Evolutionary conservation across 805 yeast genomes (phyloP).

Genomic region (Wickerhamomyces alni): DNA sequence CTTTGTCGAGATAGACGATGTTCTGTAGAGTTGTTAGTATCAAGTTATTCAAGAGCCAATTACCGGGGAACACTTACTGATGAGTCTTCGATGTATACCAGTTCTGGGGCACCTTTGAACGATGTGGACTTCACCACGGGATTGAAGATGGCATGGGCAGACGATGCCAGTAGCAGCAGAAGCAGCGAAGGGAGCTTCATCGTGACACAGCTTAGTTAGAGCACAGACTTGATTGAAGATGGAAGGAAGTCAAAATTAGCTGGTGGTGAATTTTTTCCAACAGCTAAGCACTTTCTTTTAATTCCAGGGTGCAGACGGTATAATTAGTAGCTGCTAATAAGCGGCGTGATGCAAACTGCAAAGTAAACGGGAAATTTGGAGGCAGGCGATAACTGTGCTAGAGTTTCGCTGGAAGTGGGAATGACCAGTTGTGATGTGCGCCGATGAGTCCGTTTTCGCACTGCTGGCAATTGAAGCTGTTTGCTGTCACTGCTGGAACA

Average conservation of each 20-base stretch:
- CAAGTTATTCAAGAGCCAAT: conserved; percentile 6
- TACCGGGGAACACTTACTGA: conserved; percentile 15
- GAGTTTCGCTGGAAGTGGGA: too few species aligned
- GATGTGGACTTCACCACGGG: conserved; percentile 18
- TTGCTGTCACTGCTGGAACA: background rate
- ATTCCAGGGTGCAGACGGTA: too few species aligned
- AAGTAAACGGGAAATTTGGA: too few species aligned
- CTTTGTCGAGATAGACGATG: conserved; percentile 15
- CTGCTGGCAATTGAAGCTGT: too few species aligned
- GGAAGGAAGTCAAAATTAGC: background rate
- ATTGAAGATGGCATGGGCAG: conserved; percentile 17
- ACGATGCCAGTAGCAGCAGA: conserved; percentile 7
- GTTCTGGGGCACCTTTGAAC: conserved; percentile 21
- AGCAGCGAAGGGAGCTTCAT: conserved; percentile 2
- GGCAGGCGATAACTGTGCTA: too few species aligned
- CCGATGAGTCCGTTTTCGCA: background rate
- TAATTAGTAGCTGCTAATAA: too few species aligned
- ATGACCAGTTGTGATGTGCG: background rate
- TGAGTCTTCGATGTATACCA: conserved; percentile 28
- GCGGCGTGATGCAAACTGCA: too few species aligned
- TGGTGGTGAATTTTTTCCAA: background rate
- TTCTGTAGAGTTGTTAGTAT: conserved; percentile 1
- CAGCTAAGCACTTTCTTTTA: background rate
- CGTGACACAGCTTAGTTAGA: background rate
- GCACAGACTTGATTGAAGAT: conserved; percentile 6